Conservation (phyloP, 176 grass and related monocot genomes). For the Aegilops umbellulata region DNA sequence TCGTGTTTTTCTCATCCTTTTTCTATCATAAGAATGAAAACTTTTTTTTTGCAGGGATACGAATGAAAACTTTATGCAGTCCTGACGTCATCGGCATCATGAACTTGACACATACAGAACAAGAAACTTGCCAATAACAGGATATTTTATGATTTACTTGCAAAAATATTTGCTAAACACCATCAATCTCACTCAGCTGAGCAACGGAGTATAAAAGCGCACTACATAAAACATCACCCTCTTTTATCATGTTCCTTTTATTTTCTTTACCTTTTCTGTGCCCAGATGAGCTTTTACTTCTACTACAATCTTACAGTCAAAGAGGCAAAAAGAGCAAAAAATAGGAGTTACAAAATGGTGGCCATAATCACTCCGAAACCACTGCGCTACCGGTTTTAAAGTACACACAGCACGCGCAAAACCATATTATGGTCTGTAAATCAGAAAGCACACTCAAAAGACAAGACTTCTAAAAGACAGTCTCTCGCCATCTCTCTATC, state of each 20-base stretch:
- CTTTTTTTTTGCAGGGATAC: too few relatives aligned
- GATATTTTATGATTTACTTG: too few relatives aligned
- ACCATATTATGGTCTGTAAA: conserved; percentile 22
- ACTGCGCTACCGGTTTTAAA: conserved; percentile 31
- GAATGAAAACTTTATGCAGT: too few relatives aligned
- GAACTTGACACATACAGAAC: too few relatives aligned
- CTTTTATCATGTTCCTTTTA: conserved; percentile 18
- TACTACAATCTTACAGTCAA: conserved; percentile 23
- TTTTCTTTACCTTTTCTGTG: conserved; percentile 5
- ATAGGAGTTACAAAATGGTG: conserved; percentile 26
- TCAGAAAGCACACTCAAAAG: conserved; percentile 35
- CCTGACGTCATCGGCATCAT: too few relatives aligned
- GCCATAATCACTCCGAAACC: conserved; percentile 3
- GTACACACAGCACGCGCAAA: conserved; percentile 39
- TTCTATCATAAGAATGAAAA: too few relatives aligned
- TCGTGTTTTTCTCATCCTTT: too few relatives aligned
- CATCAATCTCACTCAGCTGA: neutral
- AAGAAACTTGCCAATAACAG: too few relatives aligned
- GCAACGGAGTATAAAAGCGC: neutral
- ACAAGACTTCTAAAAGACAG: conserved; percentile 52
- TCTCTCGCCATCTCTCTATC: conserved; percentile 44
- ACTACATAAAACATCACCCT: neutral
- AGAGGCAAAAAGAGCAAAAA: conserved; percentile 17
- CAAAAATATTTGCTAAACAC: neutral
- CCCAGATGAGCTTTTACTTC: neutral